Evolutionary conservation across 768 basidiomycete species (phyloP).

Genomic region (Termitomyces sp.): DNA sequence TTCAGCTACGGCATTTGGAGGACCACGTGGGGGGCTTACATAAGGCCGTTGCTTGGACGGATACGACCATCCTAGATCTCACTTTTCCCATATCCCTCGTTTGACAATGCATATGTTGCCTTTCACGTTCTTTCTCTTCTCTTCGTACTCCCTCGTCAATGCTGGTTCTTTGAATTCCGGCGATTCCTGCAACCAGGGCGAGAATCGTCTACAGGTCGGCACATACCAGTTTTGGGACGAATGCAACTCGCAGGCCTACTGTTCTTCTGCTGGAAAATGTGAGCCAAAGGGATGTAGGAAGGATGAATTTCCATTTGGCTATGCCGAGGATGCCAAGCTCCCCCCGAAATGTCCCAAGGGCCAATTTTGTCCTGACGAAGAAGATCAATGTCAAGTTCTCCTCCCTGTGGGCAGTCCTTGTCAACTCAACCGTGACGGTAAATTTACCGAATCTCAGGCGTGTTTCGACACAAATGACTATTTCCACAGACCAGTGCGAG

Average conservation of each 20-base stretch:
- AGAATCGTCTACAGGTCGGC: conserved; percentile 66
- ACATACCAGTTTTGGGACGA: conserved; percentile 80
- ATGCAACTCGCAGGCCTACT: conserved; percentile 68
- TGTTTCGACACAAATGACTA: neutral
- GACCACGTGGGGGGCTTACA: neutral
- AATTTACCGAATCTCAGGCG: conserved; percentile 11
- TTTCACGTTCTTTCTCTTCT: conserved; percentile 52
- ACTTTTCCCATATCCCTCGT: neutral
- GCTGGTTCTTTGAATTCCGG: conserved; percentile 45
- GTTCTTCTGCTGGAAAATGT: conserved; percentile 51
- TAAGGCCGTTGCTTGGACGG: neutral
- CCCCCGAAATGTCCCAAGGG: conserved; percentile 58
- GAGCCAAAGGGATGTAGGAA: conserved; percentile 61
- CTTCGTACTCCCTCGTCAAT: conserved; percentile 27
- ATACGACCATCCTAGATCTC: neutral
- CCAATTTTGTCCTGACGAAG: conserved; percentile 83
- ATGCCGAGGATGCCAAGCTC: conserved; percentile 31
- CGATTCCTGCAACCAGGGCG: conserved; percentile 40
- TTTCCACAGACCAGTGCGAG: conserved; percentile 64
- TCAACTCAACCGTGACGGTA: conserved; percentile 86
- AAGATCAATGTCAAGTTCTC: conserved; percentile 55
- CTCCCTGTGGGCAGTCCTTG: conserved; percentile 61
- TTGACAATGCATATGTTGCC: conserved; percentile 22
- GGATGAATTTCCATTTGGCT: conserved; percentile 78
- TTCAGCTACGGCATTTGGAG: too few species aligned